Evolutionary conservation across 805 yeast species (phyloP).

Genomic region (Nakazawaea laoshanensis): DNA sequence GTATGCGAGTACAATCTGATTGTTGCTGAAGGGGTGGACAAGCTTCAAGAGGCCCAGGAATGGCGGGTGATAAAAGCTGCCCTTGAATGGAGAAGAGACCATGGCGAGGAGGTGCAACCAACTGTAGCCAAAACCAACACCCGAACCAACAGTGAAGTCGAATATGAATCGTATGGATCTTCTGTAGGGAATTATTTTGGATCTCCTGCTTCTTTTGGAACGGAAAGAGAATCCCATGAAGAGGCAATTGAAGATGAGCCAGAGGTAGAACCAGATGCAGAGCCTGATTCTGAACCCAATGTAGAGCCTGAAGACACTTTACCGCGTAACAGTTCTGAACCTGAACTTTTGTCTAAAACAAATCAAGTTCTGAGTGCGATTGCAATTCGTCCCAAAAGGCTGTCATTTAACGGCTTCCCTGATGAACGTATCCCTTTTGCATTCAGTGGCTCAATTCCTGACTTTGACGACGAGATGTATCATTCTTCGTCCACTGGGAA

Average conservation of each 20-base stretch:
- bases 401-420: conserved; percentile 9
- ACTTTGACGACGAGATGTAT: conserved; percentile 25
- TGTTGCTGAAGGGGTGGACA: conserved; percentile 42
- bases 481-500: conserved; percentile 7
- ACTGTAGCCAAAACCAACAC: conserved; percentile 5
- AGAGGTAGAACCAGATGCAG: conserved; percentile 17
- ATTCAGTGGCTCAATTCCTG: conserved; percentile 22
- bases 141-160: conserved; percentile 10
- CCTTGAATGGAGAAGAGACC: conserved; percentile 24
- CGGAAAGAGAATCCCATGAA: conserved; percentile 10
- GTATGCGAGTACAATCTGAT: conserved; percentile 51
- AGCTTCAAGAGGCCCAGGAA: conserved; percentile 48
- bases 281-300: not conserved
- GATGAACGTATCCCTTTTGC: conserved; percentile 12
- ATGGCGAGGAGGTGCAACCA: conserved; percentile 5
- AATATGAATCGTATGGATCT: conserved; percentile 10
- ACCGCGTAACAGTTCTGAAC: conserved; percentile 17
- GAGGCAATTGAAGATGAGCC: conserved; percentile 15
- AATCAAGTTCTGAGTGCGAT: conserved; percentile 2
- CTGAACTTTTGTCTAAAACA: conserved; percentile 11
- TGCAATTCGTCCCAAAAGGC: no score
- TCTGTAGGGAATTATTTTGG: conserved; percentile 10
- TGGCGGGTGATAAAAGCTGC: conserved; percentile 53
- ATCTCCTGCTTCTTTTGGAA: conserved; percentile 1
- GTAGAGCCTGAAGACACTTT: not conserved